phyloP scores from a whole-genome alignment of 2,329 filamentous ascomycete species.

The Ceratocystis papillata region DNA sequence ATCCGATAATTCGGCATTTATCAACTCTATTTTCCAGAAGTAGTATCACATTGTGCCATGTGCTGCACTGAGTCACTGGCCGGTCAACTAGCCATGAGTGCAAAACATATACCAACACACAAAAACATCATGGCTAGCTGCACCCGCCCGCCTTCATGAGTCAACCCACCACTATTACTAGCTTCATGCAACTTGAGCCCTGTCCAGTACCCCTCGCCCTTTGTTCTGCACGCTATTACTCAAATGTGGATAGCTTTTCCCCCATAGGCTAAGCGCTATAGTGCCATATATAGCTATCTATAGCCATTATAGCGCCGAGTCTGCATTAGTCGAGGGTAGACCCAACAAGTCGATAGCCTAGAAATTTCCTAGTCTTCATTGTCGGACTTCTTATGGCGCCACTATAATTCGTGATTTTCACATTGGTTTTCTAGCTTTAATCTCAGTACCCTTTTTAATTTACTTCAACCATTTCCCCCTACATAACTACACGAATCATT shows the following conservation, averaged over 20 bases:
- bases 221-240: constrained; percentile 9
- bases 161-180: neutral
- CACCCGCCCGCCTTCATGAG: neutral
- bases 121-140: neutral
- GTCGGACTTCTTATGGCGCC: constrained; percentile 1
- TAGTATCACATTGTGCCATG: too few relatives aligned
- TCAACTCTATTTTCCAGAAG: too few relatives aligned
- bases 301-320: neutral
- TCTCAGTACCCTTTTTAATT: neutral
- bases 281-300: constrained; percentile 1
- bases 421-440: neutral
- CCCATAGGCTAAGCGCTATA: neutral
- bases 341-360: neutral
- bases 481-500: neutral
- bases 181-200: neutral
- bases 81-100: too few relatives aligned
- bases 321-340: neutral
- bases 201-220: neutral
- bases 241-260: neutral
- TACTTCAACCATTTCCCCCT: neutral
- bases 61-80: too few relatives aligned
- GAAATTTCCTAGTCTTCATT: constrained; percentile 13
- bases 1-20: too few relatives aligned
- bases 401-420: neutral
- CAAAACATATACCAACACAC: neutral